A percentile compares a stretch with the other conserved stretches of the same genome.
These are phyloP conservation scores for Neurospora tetrasperma DNA, from an alignment of 495 filamentous ascomycete genomes.

Conservation along the genomic window DNA sequence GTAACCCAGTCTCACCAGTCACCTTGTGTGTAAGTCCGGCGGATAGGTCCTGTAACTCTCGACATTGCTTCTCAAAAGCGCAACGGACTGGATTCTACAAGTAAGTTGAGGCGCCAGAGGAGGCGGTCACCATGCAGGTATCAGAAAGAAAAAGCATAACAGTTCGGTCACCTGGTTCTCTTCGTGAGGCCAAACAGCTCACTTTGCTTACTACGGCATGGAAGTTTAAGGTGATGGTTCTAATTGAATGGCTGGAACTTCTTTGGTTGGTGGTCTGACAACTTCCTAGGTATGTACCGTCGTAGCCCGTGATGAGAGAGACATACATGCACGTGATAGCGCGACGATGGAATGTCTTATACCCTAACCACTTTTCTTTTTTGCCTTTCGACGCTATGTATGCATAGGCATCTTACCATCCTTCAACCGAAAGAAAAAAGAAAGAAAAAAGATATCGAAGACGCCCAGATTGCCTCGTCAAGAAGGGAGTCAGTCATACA, in stretches of 20 bases:
- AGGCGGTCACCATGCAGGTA: background rate
- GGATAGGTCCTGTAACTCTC: no score
- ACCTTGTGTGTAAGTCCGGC: no score
- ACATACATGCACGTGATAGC: background rate
- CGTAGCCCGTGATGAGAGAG: background rate
- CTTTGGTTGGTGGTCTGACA: background rate
- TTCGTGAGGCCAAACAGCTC: background rate
- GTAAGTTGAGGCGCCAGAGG: background rate
- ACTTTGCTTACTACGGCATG: background rate
- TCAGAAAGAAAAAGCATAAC: background rate
- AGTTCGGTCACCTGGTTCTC: background rate
- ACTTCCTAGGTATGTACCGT: background rate
- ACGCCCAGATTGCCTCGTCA: background rate
- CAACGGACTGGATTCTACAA: background rate
- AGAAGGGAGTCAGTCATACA: background rate
- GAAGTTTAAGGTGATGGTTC: background rate
- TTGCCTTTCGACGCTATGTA: no score
- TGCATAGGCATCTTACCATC: background rate
- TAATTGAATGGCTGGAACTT: background rate
- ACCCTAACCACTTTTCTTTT: background rate
- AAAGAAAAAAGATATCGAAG: background rate
- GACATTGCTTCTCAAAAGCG: background rate
- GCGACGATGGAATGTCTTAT: background rate
- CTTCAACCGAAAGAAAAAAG: background rate
- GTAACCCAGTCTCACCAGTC: background rate